Base-by-base conservation (phyloP, 2,329 filamentous ascomycete species). In the Nemania sp. region DNA sequence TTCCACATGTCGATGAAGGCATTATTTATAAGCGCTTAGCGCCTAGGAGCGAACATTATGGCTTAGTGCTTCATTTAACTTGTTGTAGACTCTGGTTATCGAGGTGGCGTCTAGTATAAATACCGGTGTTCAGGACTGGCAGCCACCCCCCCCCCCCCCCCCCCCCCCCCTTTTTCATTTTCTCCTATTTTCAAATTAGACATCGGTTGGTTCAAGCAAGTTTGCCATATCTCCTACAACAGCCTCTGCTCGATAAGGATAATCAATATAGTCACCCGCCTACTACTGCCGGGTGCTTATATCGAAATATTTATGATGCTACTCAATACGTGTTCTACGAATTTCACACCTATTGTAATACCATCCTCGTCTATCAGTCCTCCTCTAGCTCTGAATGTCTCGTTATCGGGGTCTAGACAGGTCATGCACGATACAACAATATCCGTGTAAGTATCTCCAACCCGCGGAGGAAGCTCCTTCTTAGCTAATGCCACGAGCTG, bases 371-470 rank as follows among this genome's bases (percentile, higher is more conserved):
- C 58, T 20, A 13, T 49, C 18, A 62, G 8, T 32, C 32, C 64
- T 38, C 47, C 43, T 10, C 26, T 35, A 1, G 22, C 3, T 15
- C 45, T n/a, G 41, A 66, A 58, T 27, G 11, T 41, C 47, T 18
- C 32, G 26, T 62, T 66, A 18, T 58, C 53, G 7, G 43, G 64
- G 10, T 66, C 38, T 5, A 66, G 24, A 35, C 64, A 66, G 26
- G 24, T 58, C 58, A 66, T 3, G 38, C 64, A 66, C 6, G 35
- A 26, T 24, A 62, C 18, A 1, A 58, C 64, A 22, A 66, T 27
- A 26, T 57, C 47, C 18, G 57, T 62, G n/a, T 66, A 66, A 41
- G 38, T 27, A 20, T 66, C 51, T n/a, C 63, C 63, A 43, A 66
- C 49, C 15, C 56, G 49, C 10, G 24, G 24, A 22, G 63, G 63